Conservation (phyloP, 768 basidiomycete species). For the Mycena rebaudengoi region DNA sequence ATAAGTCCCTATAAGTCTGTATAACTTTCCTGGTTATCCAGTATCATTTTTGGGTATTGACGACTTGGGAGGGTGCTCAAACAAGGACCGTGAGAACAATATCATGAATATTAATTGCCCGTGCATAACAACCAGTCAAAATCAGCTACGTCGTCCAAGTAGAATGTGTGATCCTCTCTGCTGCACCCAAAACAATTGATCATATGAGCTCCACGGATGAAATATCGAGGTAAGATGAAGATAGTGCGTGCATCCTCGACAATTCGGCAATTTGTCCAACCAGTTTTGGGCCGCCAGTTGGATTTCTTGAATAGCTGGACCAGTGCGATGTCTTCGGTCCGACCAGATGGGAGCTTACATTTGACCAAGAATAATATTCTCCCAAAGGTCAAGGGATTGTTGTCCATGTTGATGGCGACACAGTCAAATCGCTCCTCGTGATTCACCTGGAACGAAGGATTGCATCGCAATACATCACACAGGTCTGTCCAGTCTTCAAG, state of each 20-base stretch:
- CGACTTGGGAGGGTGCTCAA: background rate
- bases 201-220: no score
- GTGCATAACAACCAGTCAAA: background rate
- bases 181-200: no score
- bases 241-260: background rate
- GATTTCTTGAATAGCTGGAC: background rate
- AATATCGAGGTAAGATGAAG: background rate
- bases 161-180: no score
- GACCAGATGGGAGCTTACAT: constrained; percentile 2
- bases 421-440: no score
- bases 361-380: no score
- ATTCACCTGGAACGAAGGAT: no score
- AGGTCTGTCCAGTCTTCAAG: no score
- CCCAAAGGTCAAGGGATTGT: no score
- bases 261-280: background rate
- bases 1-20: background rate
- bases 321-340: constrained; percentile 3
- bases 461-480: no score
- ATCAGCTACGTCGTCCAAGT: background rate
- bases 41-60: background rate
- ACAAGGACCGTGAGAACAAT: no score
- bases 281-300: background rate
- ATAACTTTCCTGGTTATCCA: background rate
- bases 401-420: no score
- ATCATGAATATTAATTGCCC: background rate